Evolutionary conservation across 2,329 filamentous ascomycete species (phyloP).

Genomic region (Microdochium trichocladiopsis): DNA sequence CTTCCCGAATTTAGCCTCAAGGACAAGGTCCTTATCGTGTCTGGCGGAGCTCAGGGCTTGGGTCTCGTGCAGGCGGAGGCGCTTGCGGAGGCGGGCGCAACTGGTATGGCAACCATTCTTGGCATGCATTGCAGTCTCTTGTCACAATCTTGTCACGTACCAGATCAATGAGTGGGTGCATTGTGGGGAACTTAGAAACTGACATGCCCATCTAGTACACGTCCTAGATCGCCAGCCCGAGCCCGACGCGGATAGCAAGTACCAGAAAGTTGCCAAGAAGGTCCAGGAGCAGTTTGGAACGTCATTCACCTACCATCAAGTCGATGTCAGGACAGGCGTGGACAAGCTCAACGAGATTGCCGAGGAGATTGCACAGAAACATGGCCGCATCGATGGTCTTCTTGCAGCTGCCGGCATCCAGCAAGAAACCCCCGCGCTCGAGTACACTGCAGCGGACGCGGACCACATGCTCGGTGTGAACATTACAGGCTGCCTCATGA

Average conservation of each 20-base stretch:
- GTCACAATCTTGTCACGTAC: too few species aligned
- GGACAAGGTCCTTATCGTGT: conserved; percentile 69
- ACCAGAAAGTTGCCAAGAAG: conserved; percentile 56
- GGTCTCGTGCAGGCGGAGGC: conserved; percentile 75
- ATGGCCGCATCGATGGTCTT: conserved; percentile 72
- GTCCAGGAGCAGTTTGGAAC: conserved; percentile 60
- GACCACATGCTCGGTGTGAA: conserved; percentile 80
- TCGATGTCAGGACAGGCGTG: conserved; percentile 69
- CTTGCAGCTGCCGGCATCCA: conserved; percentile 67
- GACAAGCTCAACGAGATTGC: conserved; percentile 60
- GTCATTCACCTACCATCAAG: conserved; percentile 64
- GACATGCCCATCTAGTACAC: conserved; percentile 41
- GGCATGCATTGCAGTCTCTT: too few species aligned
- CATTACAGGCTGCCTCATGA: conserved; percentile 79
- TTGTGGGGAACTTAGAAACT: too few species aligned
- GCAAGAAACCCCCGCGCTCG: conserved; percentile 75
- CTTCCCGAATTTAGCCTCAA: conserved; percentile 71
- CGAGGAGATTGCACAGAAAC: conserved; percentile 58
- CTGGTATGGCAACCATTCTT: conserved; percentile 39
- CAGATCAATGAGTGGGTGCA: too few species aligned
- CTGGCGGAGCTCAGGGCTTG: conserved; percentile 69
- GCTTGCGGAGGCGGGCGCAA: conserved; percentile 72
- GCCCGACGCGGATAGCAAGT: conserved; percentile 47
- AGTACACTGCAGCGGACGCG: conserved; percentile 69
- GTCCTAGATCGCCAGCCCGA: conserved; percentile 56